Base-by-base conservation (phyloP, 306 rosid genomes). In the Canavalia gladiata region DNA sequence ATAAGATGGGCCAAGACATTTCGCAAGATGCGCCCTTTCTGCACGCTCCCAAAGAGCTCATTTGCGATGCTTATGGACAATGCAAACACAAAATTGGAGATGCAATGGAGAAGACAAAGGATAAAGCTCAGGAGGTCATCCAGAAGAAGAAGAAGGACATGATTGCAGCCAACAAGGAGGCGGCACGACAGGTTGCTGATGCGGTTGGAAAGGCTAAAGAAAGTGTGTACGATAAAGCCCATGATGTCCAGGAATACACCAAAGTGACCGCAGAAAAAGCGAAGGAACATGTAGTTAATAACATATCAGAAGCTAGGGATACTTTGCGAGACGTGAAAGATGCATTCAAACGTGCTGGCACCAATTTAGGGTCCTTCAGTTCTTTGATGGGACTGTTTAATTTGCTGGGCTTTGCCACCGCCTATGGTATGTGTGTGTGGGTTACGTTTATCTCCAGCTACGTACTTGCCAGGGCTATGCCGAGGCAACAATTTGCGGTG, bases 401-500 rank as follows among this genome's bases (percentile, higher is more conserved):
- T 67, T 28, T 95, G 83, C 2, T 93, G 42, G 97, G 95, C 2
- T 83, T 91, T 43, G 68, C 89, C 0, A 86, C 88, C 0, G 94
- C 92, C 41, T 93, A 85, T 79, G 99, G 97, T 3, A 84, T 90
- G 88, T 76, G 88, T 52, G 83, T 90, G 62, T 95, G 97, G 99
- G 84, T 87, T 4, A 93, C 99, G 3, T 95, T 95, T 43, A 74
- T 86, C 42, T 87, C 94, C 1, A 95, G 95, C 85, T 77, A 89
- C 8, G 89, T 93, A 68, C 60, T 91, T 62, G 84, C 89, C 0
- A 72, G 76, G 35, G 87, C 76, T 18, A 76, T 95, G 84, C 85
- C 93, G 4, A 87, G 92, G 72, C 97, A 95, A 64, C 95, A 90
- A 63, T 90, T 95, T 72, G 99, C 87, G 4, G 72, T 95, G 84